Base-by-base conservation (phyloP, 73 alveolate genomes). In the Paramecium primaurelia region DNA sequence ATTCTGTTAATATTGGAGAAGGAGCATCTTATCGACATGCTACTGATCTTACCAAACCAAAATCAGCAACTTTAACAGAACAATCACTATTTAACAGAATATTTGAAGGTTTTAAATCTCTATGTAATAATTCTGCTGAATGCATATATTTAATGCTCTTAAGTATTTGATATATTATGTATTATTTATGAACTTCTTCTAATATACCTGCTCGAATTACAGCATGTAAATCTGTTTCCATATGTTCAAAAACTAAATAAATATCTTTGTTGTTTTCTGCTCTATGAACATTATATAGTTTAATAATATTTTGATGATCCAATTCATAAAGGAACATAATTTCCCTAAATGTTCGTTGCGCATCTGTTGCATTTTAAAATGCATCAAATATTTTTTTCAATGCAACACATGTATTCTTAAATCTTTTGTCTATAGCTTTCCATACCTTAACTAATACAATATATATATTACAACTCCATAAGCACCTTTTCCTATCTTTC, bases 331-430 rank as follows among this genome's bases (percentile, higher is more conserved):
- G 95, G 58, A 94, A 84, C 96, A 94, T 94, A 36, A 94, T 94
- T 77, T 94, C 97, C 59, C 97, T 92, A 75, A 87, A 94, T 36
- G 97, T 94, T 51, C 97, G 42, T 92, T 94, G 90, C 5, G 97
- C 95, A 94, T 94, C 97, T 42, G 96, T 94, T 11, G 97, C 94
- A 92, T 97, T 96, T 75, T 96, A 92, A 77, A 96, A 97, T 10
- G 99, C 99, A 93, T 96, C 99, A 77, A 96, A 97, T 44, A 96
- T 92, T 86, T 97, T 97, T 93, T 97, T 97, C 85, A 97, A 68
- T n/a, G 99, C 99, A 7, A 95, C 96, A 71, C 47, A 64, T 32
- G 93, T 92, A 49, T 97, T 94, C 80, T 95, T 95, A 28, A 95
- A 93, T 59, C 93, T 96, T 94, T 94, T 95, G 80, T 97, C 99